phyloP scores from a whole-genome alignment of 768 basidiomycete genomes.

The Leccinum uliginosum region DNA sequence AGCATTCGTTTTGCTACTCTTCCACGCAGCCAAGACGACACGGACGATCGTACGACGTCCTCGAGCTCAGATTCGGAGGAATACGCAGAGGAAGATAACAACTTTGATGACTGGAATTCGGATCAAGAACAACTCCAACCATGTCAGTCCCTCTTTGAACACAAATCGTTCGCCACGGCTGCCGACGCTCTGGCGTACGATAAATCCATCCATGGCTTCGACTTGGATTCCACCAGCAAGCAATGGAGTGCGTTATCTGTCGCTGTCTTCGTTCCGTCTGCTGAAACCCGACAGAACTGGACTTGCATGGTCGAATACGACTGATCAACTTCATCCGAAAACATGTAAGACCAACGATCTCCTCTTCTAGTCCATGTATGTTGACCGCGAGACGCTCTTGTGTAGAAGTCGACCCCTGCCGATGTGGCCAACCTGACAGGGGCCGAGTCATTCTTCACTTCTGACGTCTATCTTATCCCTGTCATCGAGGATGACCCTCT shows the following conservation, averaged over 20 bases:
- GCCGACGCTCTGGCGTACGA: constrained; percentile 62
- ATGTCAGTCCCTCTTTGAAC: constrained; percentile 75
- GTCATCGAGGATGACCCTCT: constrained; percentile 83
- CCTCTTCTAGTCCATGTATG: neutral
- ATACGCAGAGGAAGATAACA: constrained; percentile 46
- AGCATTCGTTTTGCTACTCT: constrained; percentile 26
- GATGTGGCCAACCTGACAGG: constrained; percentile 49
- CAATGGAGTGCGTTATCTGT: constrained; percentile 47
- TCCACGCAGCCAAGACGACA: constrained; percentile 4
- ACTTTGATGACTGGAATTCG: constrained; percentile 78
- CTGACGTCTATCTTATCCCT: constrained; percentile 81
- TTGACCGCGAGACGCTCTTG: constrained; percentile 4
- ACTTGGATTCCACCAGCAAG: constrained; percentile 48
- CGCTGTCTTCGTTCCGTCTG: neutral
- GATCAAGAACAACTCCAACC: constrained; percentile 52
- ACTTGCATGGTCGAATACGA: constrained; percentile 74
- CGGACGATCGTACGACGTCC: constrained; percentile 10
- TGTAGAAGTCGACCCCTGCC: constrained; percentile 50
- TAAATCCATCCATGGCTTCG: constrained; percentile 54
- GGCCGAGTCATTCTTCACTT: constrained; percentile 57
- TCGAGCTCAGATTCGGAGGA: constrained; percentile 25
- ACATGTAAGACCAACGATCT: constrained; percentile 40
- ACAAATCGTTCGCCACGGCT: constrained; percentile 53
- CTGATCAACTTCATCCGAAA: constrained; percentile 86
- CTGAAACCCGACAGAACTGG: constrained; percentile 48